Conservation (phyloP, 192 early-diverging fungal genomes). For the Coemansia erecta region DNA sequence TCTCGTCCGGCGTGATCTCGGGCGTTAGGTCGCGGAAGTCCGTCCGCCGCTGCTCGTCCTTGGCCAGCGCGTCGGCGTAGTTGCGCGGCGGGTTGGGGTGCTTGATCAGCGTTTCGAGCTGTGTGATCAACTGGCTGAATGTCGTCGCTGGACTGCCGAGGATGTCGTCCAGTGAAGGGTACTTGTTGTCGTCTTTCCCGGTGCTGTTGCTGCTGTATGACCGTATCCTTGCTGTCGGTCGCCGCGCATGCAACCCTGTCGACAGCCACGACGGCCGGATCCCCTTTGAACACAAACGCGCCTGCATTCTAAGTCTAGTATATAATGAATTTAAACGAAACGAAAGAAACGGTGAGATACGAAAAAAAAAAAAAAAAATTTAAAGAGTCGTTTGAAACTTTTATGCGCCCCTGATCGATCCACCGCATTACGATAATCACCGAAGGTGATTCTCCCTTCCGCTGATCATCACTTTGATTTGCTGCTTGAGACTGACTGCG, state of each 20-base stretch:
- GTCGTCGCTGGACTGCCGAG: conserved; percentile 28
- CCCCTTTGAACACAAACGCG: conserved; percentile 25
- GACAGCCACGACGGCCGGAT: conserved; percentile 1
- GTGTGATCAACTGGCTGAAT: conserved; percentile 36
- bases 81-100: conserved; percentile 50
- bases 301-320: conserved; percentile 20
- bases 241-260: neutral
- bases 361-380: too few species aligned
- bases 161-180: conserved; percentile 33
- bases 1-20: conserved; percentile 7
- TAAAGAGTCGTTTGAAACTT: too few species aligned
- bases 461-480: too few species aligned
- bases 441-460: too few species aligned
- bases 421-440: too few species aligned
- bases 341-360: too few species aligned
- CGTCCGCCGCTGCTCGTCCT: conserved; percentile 38
- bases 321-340: too few species aligned
- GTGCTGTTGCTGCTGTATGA: neutral
- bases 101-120: conserved; percentile 43
- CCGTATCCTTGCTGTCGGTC: neutral
- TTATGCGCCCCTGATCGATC: too few species aligned
- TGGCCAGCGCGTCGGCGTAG: conserved; percentile 53
- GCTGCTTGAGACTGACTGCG: too few species aligned
- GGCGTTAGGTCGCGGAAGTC: conserved; percentile 26
- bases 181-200: conserved; percentile 8